These are phyloP conservation scores for Flaveria brownii DNA, from an alignment of 129 eudicot genomes.

Conservation along the genomic window DNA sequence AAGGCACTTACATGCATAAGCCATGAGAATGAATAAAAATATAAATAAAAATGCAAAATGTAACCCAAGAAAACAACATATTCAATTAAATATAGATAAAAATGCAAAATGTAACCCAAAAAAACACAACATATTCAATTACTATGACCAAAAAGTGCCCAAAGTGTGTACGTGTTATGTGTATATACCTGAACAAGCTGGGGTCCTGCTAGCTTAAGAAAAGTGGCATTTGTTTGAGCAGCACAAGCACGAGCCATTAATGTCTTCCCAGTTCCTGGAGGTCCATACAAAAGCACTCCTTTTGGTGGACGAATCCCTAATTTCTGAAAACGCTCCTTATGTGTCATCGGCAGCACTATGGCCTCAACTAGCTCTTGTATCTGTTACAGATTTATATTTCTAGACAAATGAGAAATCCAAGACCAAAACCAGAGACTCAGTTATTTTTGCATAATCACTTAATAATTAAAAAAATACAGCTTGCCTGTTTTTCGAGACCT, in stretches of 20 bases:
- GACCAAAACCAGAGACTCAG: too few species aligned
- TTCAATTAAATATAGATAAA: too few species aligned
- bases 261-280: constrained; percentile 97
- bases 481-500: constrained; percentile 93
- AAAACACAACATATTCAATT: too few species aligned
- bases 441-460: too few species aligned
- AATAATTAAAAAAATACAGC: background rate
- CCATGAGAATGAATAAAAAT: too few species aligned
- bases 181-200: constrained; percentile 87
- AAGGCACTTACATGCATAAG: background rate
- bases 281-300: constrained; percentile 94
- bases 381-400: constrained; percentile 27
- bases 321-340: constrained; percentile 83
- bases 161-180: too few species aligned
- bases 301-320: constrained; percentile 93
- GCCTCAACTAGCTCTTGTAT: constrained; percentile 96
- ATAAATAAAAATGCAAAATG: too few species aligned
- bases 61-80: too few species aligned
- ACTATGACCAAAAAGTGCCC: too few species aligned
- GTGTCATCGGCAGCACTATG: constrained; percentile 96
- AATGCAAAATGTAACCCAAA: too few species aligned
- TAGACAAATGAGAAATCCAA: too few species aligned
- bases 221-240: constrained; percentile 97
- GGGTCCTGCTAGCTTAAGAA: constrained; percentile 91
- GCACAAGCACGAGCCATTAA: constrained; percentile 99